These are phyloP conservation scores for Fonsecaea nubica DNA, from an alignment of 2,329 filamentous ascomycete species.

Conservation along the genomic window DNA sequence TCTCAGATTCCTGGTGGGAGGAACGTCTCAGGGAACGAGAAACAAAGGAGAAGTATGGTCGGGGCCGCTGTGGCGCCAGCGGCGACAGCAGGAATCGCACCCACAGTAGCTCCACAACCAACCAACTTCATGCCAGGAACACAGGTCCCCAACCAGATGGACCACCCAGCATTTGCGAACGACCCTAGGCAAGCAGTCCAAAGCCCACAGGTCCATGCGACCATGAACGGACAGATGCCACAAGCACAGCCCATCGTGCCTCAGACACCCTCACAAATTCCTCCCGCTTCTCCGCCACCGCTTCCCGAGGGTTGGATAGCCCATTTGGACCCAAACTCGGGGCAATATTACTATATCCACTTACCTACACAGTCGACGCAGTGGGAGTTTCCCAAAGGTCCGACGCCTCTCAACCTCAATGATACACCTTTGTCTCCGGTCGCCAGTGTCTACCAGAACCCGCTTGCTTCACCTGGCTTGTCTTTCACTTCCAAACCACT, in stretches of 20 bases:
- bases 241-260: conserved; percentile 30
- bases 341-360: conserved; percentile 99
- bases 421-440: conserved; percentile 82
- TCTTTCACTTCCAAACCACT: conserved; percentile 67
- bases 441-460: conserved; percentile 75
- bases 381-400: conserved; percentile 98
- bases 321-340: conserved; percentile 91
- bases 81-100: conserved; percentile 30
- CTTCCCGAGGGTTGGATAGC: conserved; percentile 98
- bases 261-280: conserved; percentile 51
- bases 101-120: conserved; percentile 33
- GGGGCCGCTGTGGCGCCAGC: conserved; percentile 39
- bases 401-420: conserved; percentile 85
- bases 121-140: conserved; percentile 38
- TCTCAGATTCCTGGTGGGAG: conserved; percentile 70
- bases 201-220: conserved; percentile 40
- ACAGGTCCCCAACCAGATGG: conserved; percentile 51
- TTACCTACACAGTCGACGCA: conserved; percentile 93
- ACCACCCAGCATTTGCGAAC: conserved; percentile 90
- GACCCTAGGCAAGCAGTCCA: conserved; percentile 65
- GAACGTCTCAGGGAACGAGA: conserved; percentile 75
- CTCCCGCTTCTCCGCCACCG: conserved; percentile 85
- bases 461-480: conserved; percentile 71
- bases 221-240: conserved; percentile 32
- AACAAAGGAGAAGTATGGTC: conserved; percentile 61